These are phyloP conservation scores for Mycena vitilis DNA, from an alignment of 768 basidiomycete genomes.

Conservation along the genomic window DNA sequence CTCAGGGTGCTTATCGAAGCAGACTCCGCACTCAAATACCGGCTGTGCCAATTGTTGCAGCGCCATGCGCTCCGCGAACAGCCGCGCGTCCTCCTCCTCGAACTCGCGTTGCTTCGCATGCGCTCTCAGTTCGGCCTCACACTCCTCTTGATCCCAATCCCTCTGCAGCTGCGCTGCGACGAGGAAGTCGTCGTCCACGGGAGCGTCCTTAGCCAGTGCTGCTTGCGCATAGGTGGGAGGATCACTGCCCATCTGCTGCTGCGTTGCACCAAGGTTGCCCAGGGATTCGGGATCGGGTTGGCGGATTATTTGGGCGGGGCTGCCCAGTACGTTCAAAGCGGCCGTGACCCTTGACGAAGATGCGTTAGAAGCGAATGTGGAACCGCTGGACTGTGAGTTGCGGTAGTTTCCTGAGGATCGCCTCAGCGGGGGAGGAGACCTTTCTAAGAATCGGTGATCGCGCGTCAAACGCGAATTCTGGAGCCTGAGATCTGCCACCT, in stretches of 20 bases:
- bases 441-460: conserved; percentile 43
- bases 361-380: not conserved
- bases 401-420: not conserved
- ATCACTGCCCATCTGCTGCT: conserved; percentile 21
- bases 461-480: conserved; percentile 41
- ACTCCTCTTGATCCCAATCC: conserved; percentile 29
- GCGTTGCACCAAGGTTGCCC: conserved; percentile 24
- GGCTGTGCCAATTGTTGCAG: conserved; percentile 45
- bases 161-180: conserved; percentile 37
- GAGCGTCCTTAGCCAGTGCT: conserved; percentile 20
- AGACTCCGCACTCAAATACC: conserved; percentile 65
- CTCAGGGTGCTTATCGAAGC: conserved; percentile 60
- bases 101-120: conserved; percentile 48
- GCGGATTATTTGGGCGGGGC: conserved; percentile 28
- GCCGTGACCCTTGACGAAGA: not conserved
- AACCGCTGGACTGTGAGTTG: conserved; percentile 6
- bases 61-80: conserved; percentile 48
- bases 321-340: too few species aligned
- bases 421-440: conserved; percentile 4
- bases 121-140: conserved; percentile 40
- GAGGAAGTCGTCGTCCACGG: conserved; percentile 29
- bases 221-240: conserved; percentile 13
- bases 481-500: conserved; percentile 50
- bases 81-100: conserved; percentile 53
- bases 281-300: conserved; percentile 8